phyloP scores from a whole-genome alignment of 805 yeast species.

The Tetrapisispora arboricola region DNA sequence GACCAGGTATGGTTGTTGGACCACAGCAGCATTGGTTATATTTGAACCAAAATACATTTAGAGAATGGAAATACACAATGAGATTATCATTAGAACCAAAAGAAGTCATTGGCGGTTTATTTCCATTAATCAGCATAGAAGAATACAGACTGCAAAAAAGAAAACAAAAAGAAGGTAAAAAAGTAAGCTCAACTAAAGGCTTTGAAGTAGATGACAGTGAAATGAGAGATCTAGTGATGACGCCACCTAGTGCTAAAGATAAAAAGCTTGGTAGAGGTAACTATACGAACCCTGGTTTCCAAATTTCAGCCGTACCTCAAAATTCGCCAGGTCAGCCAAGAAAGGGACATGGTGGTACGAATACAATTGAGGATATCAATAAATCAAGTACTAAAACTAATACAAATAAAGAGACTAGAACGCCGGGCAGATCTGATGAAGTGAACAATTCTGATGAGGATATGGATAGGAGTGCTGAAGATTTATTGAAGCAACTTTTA shows the following conservation, averaged over 20 bases:
- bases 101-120: slow-evolving; percentile 56
- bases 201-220: slow-evolving; percentile 14
- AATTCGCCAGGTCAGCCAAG: slow-evolving; percentile 97
- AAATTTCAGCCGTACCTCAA: slow-evolving; percentile 51
- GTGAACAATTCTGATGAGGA: slow-evolving; percentile 22
- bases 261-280: slow-evolving; percentile 3
- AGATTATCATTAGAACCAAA: slow-evolving; percentile 60
- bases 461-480: slow-evolving; percentile 18
- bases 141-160: slow-evolving; percentile 47
- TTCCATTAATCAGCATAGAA: slow-evolving; percentile 51
- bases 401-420: slow-evolving; percentile 11
- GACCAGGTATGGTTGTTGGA: slow-evolving; percentile 99
- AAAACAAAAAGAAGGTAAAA: slow-evolving; percentile 21
- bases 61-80: slow-evolving; percentile 95
- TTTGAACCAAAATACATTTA: slow-evolving; percentile 87
- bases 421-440: slow-evolving; percentile 2
- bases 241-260: slow-evolving; percentile 26
- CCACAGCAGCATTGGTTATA: slow-evolving; percentile 99
- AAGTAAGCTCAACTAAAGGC: slow-evolving; percentile 8
- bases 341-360: slow-evolving; percentile 36
- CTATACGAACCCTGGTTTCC: slow-evolving; percentile 9
- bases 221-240: slow-evolving; percentile 18
- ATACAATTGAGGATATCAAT: slow-evolving; percentile 28
- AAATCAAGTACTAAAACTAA: slow-evolving; percentile 12
- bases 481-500: slow-evolving; percentile 20